Conservation (phyloP, 352 stramenopile species). For the Blastocystis sp. region DNA sequence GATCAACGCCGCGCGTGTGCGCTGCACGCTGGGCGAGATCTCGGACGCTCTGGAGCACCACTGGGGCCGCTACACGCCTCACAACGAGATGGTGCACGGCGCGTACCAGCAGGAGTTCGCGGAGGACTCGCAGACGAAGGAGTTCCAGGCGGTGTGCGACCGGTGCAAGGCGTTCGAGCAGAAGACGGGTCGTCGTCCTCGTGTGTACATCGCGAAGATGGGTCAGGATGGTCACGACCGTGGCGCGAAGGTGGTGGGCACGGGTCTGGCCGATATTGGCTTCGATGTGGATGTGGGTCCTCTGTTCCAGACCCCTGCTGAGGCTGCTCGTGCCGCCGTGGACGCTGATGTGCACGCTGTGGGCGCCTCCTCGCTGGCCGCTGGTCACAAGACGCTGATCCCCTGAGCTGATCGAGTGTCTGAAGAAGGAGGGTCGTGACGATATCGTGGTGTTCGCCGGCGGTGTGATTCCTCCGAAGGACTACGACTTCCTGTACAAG, state of each 20-base stretch:
- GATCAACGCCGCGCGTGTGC: slow-evolving; percentile 83
- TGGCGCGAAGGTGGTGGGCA: slow-evolving; percentile 92
- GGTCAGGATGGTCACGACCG: slow-evolving; percentile 92
- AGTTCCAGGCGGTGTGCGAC: slow-evolving; percentile 84
- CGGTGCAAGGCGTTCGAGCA: slow-evolving; percentile 87
- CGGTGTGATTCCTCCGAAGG: slow-evolving; percentile 89
- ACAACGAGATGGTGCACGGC: slow-evolving; percentile 78
- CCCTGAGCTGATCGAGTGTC: slow-evolving; percentile 84
- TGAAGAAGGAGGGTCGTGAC: slow-evolving; percentile 84
- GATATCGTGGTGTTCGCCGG: slow-evolving; percentile 89
- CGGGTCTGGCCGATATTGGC: slow-evolving; percentile 89
- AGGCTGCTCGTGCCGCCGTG: slow-evolving; percentile 83
- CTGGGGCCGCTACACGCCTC: slow-evolving; percentile 88
- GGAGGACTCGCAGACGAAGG: slow-evolving; percentile 73
- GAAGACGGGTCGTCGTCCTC: slow-evolving; percentile 83
- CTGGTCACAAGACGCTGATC: slow-evolving; percentile 89
- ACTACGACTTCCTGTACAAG: slow-evolving; percentile 91
- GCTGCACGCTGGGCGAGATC: slow-evolving; percentile 90
- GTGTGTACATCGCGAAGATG: slow-evolving; percentile 91
- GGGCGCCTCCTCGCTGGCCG: slow-evolving; percentile 83
- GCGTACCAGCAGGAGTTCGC: slow-evolving; percentile 79
- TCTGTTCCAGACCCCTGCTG: slow-evolving; percentile 86
- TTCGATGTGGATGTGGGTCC: slow-evolving; percentile 94
- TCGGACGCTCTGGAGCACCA: slow-evolving; percentile 85
- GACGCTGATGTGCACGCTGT: slow-evolving; percentile 91